Evolutionary conservation across 2,329 filamentous ascomycete genomes (phyloP).

Genomic region (Eutypella sp.): DNA sequence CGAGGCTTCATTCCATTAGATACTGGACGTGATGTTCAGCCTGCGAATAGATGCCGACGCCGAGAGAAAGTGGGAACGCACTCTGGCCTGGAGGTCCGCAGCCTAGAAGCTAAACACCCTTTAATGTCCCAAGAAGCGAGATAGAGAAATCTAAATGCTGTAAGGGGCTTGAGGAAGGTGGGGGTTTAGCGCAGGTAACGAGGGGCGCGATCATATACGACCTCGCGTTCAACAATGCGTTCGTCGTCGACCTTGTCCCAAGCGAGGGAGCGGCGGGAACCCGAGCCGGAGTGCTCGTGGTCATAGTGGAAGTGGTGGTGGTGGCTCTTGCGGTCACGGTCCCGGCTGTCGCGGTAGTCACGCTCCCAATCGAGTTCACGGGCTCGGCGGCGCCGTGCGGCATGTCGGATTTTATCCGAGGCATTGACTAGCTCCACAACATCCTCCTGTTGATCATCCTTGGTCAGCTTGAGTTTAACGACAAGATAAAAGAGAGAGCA

Average conservation of each 20-base stretch:
- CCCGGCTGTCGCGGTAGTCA: conserved; percentile 48
- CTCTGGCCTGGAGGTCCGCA: too few species aligned
- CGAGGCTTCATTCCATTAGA: too few species aligned
- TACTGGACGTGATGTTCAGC: too few species aligned
- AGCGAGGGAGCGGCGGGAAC: conserved; percentile 23
- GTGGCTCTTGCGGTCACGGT: too few species aligned
- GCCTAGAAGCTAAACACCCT: too few species aligned
- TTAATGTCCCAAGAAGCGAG: too few species aligned
- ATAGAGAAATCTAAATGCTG: too few species aligned
- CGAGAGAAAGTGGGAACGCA: too few species aligned
- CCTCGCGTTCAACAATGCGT: conserved; percentile 61
- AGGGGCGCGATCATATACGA: conserved; percentile 52
- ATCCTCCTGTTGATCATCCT: conserved; percentile 60
- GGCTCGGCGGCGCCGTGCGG: conserved; percentile 45
- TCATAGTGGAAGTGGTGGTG: conserved; percentile 36
- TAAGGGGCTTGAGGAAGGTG: too few species aligned
- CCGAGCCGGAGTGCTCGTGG: conserved; percentile 35
- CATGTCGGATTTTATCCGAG: conserved; percentile 72
- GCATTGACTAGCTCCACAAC: conserved; percentile 78
- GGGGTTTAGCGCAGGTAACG: conserved; percentile 21
- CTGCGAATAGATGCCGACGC: too few species aligned
- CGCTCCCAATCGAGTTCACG: conserved; percentile 56
- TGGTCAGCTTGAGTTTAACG: not conserved
- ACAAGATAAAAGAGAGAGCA: too few species aligned
- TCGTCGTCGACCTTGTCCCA: conserved; percentile 52